A percentile compares a stretch with the other conserved stretches of the same genome.
Conservation (phyloP, 1,139 yeast genomes). For the Saccharomycopsis crataegensis region DNA sequence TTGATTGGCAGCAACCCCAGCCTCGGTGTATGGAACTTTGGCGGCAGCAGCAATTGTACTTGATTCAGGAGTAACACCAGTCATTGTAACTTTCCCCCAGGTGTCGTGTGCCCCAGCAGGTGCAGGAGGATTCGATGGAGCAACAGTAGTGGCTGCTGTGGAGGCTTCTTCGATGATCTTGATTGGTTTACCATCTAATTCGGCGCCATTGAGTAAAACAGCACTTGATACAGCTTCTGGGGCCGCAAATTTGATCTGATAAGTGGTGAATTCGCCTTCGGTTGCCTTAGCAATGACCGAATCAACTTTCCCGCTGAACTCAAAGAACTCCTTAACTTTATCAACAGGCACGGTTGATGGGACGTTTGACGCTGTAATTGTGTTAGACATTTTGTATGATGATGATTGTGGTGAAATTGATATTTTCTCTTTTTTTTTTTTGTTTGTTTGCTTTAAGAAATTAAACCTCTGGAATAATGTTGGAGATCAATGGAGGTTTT, state of each 20-base stretch:
- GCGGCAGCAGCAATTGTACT: constrained; percentile 18
- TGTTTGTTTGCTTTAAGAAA: no score
- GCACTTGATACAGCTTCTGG: constrained; percentile 70
- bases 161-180: constrained; percentile 37
- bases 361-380: constrained; percentile 53
- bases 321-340: constrained; percentile 61
- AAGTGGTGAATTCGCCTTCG: constrained; percentile 28
- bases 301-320: constrained; percentile 68
- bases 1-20: constrained; percentile 6
- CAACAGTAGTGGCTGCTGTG: constrained; percentile 22
- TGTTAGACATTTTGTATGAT: constrained; percentile 23
- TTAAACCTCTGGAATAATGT: no score
- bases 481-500: no score
- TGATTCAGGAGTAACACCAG: constrained; percentile 17
- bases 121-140: constrained; percentile 25
- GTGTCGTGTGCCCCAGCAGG: constrained; percentile 20
- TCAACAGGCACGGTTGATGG: constrained; percentile 46
- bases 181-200: constrained; percentile 52
- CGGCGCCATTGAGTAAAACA: constrained; percentile 63
- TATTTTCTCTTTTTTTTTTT: no score
- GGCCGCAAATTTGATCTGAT: constrained; percentile 47
- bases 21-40: constrained; percentile 11
- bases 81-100: constrained; percentile 13
- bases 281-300: constrained; percentile 31
- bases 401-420: neutral